These are phyloP conservation scores for Halteria grandinella DNA, from an alignment of 73 alveolate genomes.

Conservation along the genomic window DNA sequence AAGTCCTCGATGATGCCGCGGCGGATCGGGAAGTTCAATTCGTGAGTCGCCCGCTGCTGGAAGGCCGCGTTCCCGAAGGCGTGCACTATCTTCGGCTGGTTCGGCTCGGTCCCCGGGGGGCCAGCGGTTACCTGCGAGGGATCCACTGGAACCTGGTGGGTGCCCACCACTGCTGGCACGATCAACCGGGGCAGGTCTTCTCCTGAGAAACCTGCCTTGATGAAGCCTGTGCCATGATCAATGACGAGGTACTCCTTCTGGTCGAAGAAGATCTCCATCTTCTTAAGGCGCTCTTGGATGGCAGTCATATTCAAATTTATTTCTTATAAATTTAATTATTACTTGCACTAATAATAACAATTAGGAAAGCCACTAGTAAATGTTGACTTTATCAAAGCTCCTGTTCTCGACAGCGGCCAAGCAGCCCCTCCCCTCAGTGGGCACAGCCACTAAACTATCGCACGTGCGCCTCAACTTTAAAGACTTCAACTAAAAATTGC, in stretches of 20 bases:
- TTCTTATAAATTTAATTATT: constrained; percentile 25
- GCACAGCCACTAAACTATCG: constrained; percentile 43
- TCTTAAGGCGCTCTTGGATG: constrained; percentile 47
- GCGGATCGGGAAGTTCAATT: constrained; percentile 65
- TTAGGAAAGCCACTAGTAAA: neutral
- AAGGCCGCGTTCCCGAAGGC: constrained; percentile 55
- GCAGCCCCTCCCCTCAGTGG: neutral
- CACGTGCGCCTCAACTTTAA: constrained; percentile 57
- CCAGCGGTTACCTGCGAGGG: constrained; percentile 10
- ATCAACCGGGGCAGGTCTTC: constrained; percentile 82
- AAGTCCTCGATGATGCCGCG: constrained; percentile 80
- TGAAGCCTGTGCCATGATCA: constrained; percentile 84
- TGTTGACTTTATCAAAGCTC: neutral
- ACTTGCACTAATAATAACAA: neutral
- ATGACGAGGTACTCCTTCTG: constrained; percentile 75
- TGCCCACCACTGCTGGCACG: constrained; percentile 75
- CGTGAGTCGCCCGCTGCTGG: constrained; percentile 27
- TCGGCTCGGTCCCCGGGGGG: constrained; percentile 3
- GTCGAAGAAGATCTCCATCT: constrained; percentile 61
- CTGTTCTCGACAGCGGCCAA: neutral
- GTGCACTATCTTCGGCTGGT: constrained; percentile 2
- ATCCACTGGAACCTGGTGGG: constrained; percentile 48
- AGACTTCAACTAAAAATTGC: constrained; percentile 52
- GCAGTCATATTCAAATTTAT: constrained; percentile 34
- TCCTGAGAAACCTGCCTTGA: constrained; percentile 87